Percentiles rank a stretch among this genome's conserved stretches.
Evolutionary conservation across 2,329 filamentous ascomycete genomes (phyloP).

Genomic region (Pseudogymnoascus pannorum): DNA sequence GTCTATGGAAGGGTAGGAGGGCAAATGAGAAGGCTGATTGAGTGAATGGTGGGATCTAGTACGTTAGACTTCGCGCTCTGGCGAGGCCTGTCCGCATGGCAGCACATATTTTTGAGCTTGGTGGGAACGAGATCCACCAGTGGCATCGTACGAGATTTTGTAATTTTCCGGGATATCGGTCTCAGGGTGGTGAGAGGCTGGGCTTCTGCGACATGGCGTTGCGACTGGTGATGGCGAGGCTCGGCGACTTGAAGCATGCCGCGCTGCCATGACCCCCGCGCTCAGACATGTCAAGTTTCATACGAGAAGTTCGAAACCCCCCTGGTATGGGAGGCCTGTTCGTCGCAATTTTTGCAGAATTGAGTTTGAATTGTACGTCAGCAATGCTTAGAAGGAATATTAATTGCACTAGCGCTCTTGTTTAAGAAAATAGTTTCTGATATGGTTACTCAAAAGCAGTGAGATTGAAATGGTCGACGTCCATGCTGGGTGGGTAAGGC

Average conservation of each 20-base stretch:
- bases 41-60: not conserved
- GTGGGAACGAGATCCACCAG: not conserved
- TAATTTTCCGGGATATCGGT: slow-evolving; percentile 2
- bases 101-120: not conserved
- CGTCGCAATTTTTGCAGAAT: not conserved
- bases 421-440: not conserved
- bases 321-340: not conserved
- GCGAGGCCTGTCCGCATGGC: slow-evolving; percentile 1
- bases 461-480: not conserved
- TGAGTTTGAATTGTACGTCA: not conserved
- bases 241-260: slow-evolving; percentile 6
- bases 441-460: not conserved
- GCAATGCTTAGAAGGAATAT: not conserved
- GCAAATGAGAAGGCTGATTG: not conserved
- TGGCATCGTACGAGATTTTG: not conserved
- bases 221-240: not conserved
- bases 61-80: slow-evolving; percentile 8
- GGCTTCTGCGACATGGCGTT: not conserved
- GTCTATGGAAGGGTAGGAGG: not conserved
- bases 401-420: not conserved
- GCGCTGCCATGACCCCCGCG: not conserved
- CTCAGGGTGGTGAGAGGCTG: slow-evolving; percentile 7
- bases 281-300: slow-evolving; percentile 9
- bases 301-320: slow-evolving; percentile 5
- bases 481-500: not conserved